Evolutionary conservation across 2,329 filamentous ascomycete species (phyloP).

Genomic region (Pseudocercospora crystallina): DNA sequence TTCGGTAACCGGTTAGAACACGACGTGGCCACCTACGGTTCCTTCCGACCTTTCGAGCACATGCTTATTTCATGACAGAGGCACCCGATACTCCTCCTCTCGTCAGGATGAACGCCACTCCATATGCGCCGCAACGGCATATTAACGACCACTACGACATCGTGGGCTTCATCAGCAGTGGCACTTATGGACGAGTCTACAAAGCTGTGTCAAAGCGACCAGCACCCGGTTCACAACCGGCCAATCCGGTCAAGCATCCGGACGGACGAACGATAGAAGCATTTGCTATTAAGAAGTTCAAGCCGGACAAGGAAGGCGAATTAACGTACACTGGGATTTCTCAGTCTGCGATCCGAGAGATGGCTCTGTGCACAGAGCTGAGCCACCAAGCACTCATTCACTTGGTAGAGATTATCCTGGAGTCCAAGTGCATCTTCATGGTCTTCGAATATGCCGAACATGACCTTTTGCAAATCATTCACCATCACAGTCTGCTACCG

Average conservation of each 20-base stretch:
- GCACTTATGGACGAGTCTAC: constrained; percentile 97
- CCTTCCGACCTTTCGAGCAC: constrained; percentile 5
- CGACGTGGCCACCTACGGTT: constrained; percentile 1
- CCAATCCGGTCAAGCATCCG: constrained; percentile 29
- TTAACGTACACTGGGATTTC: constrained; percentile 97
- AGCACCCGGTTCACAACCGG: constrained; percentile 45
- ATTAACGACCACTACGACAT: constrained; percentile 94
- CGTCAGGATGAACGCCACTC: constrained; percentile 35
- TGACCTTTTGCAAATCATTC: constrained; percentile 94
- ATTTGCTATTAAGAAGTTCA: constrained; percentile 99
- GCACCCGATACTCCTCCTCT: constrained; percentile 31
- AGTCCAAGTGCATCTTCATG: constrained; percentile 99
- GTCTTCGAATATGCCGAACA: constrained; percentile 99
- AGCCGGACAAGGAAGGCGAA: constrained; percentile 97
- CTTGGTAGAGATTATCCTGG: constrained; percentile 90
- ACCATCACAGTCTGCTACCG: constrained; percentile 89
- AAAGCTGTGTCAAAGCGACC: constrained; percentile 89
- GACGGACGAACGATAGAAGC: constrained; percentile 59
- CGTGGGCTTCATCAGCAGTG: constrained; percentile 95
- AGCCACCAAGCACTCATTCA: constrained; percentile 85
- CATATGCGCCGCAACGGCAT: constrained; percentile 71
- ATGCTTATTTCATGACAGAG: constrained; percentile 21
- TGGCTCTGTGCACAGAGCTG: constrained; percentile 93
- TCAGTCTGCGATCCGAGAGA: constrained; percentile 94
- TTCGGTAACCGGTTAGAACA: no score